Percentiles rank a stretch among this genome's conserved stretches.
These are phyloP conservation scores for Trypanosoma platydactyli DNA, from an alignment of 208 protist genomes.

Conservation along the genomic window DNA sequence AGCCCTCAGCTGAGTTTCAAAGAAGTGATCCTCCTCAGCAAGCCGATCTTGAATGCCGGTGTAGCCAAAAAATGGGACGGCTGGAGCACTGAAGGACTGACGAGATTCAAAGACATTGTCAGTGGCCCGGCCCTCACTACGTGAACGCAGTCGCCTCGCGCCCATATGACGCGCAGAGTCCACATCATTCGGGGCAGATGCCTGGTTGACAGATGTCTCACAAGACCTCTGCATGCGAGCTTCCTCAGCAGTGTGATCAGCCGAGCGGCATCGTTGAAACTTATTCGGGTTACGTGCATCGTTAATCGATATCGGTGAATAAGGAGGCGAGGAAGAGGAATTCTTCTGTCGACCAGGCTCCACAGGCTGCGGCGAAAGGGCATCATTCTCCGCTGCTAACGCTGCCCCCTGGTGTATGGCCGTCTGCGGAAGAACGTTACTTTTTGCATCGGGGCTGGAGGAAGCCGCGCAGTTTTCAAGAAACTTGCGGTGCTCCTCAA, in stretches of 20 bases:
- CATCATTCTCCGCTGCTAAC: neutral
- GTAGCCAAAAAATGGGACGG: conserved; percentile 12
- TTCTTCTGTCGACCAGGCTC: neutral
- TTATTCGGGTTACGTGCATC: neutral
- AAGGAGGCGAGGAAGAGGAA: neutral
- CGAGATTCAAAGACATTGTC: neutral
- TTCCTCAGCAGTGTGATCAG: conserved; percentile 2
- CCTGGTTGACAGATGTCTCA: neutral
- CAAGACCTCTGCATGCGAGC: neutral
- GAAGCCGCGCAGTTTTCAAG: conserved; percentile 20
- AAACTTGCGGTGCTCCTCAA: conserved; percentile 38
- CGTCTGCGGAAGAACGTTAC: neutral
- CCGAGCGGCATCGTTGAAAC: conserved; percentile 6
- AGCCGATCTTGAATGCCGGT: conserved; percentile 15
- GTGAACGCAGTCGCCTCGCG: neutral
- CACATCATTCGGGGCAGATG: neutral
- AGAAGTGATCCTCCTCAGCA: conserved; percentile 31
- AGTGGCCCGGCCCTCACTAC: neutral
- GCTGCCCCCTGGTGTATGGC: neutral
- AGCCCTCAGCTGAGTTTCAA: conserved; percentile 33
- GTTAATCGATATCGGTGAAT: too few relatives aligned
- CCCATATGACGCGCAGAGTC: neutral
- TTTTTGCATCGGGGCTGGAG: neutral
- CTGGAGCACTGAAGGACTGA: neutral
- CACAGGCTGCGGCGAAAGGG: conserved; percentile 7